Evolutionary conservation across 2,329 filamentous ascomycete species (phyloP).

Genomic region (Penicillium freii): DNA sequence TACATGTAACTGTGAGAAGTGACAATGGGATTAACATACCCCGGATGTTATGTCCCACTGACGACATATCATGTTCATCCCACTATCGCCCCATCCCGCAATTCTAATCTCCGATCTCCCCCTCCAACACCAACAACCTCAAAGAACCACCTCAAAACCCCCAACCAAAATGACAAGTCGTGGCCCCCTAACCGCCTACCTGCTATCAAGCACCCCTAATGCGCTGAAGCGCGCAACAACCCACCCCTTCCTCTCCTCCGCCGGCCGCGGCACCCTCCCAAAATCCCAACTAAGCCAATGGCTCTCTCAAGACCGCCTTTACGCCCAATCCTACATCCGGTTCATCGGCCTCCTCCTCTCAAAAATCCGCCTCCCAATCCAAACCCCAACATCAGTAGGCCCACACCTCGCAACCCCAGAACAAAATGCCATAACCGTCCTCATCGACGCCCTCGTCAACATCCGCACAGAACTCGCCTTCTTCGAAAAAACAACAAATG

Average conservation of each 20-base stretch:
- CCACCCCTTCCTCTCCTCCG: constrained; percentile 63
- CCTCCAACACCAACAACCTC: not conserved
- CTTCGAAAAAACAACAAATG: constrained; percentile 62
- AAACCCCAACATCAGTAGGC: constrained; percentile 28
- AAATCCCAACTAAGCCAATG: constrained; percentile 60
- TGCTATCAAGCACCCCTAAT: constrained; percentile 51
- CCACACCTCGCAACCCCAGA: constrained; percentile 40
- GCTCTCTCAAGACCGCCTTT: constrained; percentile 70
- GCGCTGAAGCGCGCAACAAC: constrained; percentile 60
- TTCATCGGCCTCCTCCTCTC: constrained; percentile 65
- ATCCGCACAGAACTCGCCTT: constrained; percentile 66
- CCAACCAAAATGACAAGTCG: constrained; percentile 31
- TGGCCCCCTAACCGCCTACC: constrained; percentile 54
- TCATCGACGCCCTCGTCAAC: constrained; percentile 64
- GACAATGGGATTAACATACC: not conserved
- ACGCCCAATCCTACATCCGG: constrained; percentile 67
- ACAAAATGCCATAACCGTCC: constrained; percentile 59
- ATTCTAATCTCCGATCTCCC: not conserved
- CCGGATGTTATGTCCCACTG: constrained; percentile 8
- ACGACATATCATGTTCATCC: constrained; percentile 18
- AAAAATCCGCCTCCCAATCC: constrained; percentile 55
- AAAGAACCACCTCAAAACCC: not conserved
- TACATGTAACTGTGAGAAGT: not conserved
- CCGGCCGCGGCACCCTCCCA: constrained; percentile 61
- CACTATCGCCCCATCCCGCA: constrained; percentile 11